phyloP scores from a whole-genome alignment of 257 asterid genomes.

The Forsythia suspensa region DNA sequence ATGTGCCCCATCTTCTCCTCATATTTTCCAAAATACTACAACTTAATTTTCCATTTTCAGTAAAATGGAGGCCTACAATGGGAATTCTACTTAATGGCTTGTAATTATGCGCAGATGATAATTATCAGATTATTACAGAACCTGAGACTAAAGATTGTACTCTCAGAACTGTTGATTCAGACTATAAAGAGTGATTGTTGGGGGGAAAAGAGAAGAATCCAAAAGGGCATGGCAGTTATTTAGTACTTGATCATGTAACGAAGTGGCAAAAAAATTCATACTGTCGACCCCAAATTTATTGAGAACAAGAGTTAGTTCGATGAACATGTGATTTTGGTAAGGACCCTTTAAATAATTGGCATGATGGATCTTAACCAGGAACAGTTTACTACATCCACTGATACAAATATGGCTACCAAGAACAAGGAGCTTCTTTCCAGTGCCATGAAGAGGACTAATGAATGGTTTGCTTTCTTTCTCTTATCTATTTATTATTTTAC shows the following conservation, averaged over 20 bases:
- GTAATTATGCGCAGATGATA: conserved; percentile 8
- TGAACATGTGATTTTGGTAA: conserved; percentile 10
- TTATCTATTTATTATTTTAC: neutral
- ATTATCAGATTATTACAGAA: conserved; percentile 18
- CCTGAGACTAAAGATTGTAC: conserved; percentile 6
- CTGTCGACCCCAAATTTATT: conserved; percentile 2
- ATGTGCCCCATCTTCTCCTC: conserved; percentile 12
- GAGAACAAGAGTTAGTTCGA: neutral
- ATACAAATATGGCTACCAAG: conserved; percentile 46
- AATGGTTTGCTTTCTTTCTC: conserved; percentile 50
- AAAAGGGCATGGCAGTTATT: neutral
- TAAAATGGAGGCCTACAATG: conserved; percentile 20
- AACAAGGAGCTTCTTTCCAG: conserved; percentile 65
- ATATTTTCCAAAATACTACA: neutral
- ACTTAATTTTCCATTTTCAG: neutral
- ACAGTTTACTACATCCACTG: conserved; percentile 18
- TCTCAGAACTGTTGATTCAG: neutral
- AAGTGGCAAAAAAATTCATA: no score
- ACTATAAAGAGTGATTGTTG: no score
- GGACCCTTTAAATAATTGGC: conserved; percentile 11
- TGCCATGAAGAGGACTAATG: conserved; percentile 83
- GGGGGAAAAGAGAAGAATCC: no score
- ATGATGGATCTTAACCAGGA: conserved; percentile 32
- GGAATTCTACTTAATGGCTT: conserved; percentile 26
- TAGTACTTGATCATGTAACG: neutral